Evolutionary conservation across 192 early-diverging fungal genomes (phyloP), one percentile per base, ranked within the genome.

Genomic region (Hyaloraphidium curvatum): DNA sequence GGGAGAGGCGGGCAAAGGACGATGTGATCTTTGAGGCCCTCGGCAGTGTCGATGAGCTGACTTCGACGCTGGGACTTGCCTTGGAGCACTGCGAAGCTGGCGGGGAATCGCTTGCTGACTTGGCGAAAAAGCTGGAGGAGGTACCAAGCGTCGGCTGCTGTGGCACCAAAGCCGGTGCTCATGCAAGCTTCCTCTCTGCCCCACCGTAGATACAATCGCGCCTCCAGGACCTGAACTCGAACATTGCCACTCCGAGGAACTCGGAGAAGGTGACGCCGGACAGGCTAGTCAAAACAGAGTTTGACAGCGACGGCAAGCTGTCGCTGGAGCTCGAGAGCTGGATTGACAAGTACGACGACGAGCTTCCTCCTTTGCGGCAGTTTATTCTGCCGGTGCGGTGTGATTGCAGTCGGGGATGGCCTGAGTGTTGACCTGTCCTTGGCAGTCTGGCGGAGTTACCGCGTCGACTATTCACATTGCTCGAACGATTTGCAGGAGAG

Each of bases 1-100:
- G 92, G 17, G 87, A 96, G 62, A 73, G 90, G 29, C 75, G 86
- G n/a, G 23, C 64, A 31, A 96, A 96, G 62, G 71, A 85, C 58
- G 89, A 96, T 55, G 67, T 68, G 4, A 77, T 91, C 27, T 96
- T 96, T 67, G 86, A 89, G 51, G 88, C 91, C 0, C 77, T 96
- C 16, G 91, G 90, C 11, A 76, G 81, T 28, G 82, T 82, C 22
- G 90, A 93, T 65, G 90, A 93, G 60, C 73, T 93, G 50, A 73
- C 77, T 1, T 86, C 81, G 1, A 57, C 63, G 14, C 63, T 86
- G 31, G 84, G 83, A 30, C 63, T 73, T 43, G 66, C 68, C 28
- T 59, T 63, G 3, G 65, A 62, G 23, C 64, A 71, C 30, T 19
- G 63, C 9, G 61, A 70, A 35, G 29, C 41, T 9, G 43, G 21